phyloP scores from a whole-genome alignment of 2,329 filamentous ascomycete genomes.

The Epicoccum sorghinum region DNA sequence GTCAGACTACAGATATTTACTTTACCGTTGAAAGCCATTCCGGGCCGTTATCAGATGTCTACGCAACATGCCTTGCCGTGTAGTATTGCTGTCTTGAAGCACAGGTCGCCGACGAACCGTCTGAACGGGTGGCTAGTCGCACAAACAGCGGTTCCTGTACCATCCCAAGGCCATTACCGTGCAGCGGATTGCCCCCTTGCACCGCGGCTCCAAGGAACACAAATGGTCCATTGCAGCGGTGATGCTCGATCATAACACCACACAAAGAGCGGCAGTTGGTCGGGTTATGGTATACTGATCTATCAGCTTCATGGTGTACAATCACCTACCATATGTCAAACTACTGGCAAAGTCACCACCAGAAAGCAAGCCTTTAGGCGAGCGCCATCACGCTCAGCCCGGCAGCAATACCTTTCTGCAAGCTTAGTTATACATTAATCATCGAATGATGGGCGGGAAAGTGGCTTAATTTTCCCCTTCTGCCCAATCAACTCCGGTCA shows the following conservation, averaged over 20 bases:
- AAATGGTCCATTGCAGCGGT: slow-evolving; percentile 6
- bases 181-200: slow-evolving; percentile 11
- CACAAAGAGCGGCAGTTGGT: too few relatives aligned
- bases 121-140: slow-evolving; percentile 1
- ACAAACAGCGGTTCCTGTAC: slow-evolving; percentile 14
- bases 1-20: neutral
- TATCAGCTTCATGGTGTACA: too few relatives aligned
- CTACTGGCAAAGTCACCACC: too few relatives aligned
- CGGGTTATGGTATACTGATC: too few relatives aligned
- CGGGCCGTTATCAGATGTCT: neutral
- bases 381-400: neutral
- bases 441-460: neutral
- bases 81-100: slow-evolving; percentile 9
- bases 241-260: neutral
- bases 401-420: neutral
- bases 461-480: neutral
- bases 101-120: slow-evolving; percentile 15
- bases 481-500: neutral
- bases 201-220: slow-evolving; percentile 9
- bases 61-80: slow-evolving; percentile 1
- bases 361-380: too few relatives aligned
- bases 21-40: neutral
- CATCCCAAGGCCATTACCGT: slow-evolving; percentile 4
- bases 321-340: too few relatives aligned
- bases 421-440: neutral